A percentile compares a stretch with the other conserved stretches of the same genome.
Conservation (phyloP, 164 flowering plant species). For the Vitis rotundifolia region DNA sequence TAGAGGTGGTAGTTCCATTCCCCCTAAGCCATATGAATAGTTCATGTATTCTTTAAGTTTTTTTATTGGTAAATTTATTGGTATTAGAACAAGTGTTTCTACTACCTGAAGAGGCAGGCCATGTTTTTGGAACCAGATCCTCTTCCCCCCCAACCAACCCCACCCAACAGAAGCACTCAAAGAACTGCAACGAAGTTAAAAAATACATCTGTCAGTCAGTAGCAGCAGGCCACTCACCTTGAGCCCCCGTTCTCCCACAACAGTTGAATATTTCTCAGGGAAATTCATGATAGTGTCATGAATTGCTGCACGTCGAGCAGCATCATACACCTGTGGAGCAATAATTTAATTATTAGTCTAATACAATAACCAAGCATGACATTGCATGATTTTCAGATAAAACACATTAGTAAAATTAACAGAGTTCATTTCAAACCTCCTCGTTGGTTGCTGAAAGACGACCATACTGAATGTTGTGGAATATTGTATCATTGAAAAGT, state of each 20-base stretch:
- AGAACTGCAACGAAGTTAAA: too few species aligned
- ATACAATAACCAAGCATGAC: slow-evolving; percentile 1
- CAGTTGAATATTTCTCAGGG: slow-evolving; percentile 80
- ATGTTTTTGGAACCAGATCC: too few species aligned
- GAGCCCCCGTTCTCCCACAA: slow-evolving; percentile 97
- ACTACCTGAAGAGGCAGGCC: too few species aligned
- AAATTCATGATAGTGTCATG: slow-evolving; percentile 94
- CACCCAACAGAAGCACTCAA: too few species aligned
- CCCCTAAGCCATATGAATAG: too few species aligned
- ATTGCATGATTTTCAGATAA: background rate
- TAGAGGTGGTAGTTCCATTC: too few species aligned
- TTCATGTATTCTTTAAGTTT: too few species aligned
- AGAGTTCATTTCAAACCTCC: slow-evolving; percentile 55
- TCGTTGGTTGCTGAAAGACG: slow-evolving; percentile 81
- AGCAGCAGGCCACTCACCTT: slow-evolving; percentile 54
- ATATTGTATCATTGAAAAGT: slow-evolving; percentile 94
- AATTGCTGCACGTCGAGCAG: slow-evolving; percentile 89
- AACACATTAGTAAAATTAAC: background rate
- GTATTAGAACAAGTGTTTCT: too few species aligned
- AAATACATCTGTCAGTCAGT: background rate
- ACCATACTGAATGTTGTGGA: slow-evolving; percentile 91
- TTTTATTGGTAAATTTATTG: too few species aligned
- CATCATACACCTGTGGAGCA: slow-evolving; percentile 74
- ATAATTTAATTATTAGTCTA: background rate
- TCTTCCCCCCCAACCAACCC: too few species aligned